Percentiles rank a stretch among this genome's conserved stretches.
Evolutionary conservation across 2,329 filamentous ascomycete species (phyloP).

Genomic region (Sporothrix pallida): DNA sequence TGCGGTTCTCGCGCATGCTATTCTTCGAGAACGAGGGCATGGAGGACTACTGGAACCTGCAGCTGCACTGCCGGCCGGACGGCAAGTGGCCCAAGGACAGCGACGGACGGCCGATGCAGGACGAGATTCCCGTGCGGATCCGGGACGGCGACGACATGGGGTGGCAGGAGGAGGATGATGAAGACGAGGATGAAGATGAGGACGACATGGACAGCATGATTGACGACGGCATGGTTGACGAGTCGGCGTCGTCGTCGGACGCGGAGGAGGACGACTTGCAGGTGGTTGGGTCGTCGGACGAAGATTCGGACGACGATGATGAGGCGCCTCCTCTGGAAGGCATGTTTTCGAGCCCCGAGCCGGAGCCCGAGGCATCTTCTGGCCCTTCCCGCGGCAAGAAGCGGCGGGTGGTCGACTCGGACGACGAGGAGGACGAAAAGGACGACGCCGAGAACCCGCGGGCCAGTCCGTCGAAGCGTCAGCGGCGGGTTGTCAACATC

Average conservation of each 20-base stretch:
- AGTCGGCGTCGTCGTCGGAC: not conserved
- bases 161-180: conserved; percentile 15
- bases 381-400: conserved; percentile 20
- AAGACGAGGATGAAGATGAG: conserved; percentile 29
- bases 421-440: conserved; percentile 31
- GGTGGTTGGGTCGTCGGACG: conserved; percentile 5
- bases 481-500: not conserved
- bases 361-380: not conserved
- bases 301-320: not conserved
- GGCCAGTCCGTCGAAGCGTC: not conserved
- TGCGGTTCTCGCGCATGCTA: conserved; percentile 36
- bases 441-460: not conserved
- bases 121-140: conserved; percentile 9
- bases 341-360: conserved; percentile 35
- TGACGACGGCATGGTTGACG: conserved; percentile 4
- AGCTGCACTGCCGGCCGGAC: not conserved
- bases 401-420: conserved; percentile 35
- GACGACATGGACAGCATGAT: conserved; percentile 30
- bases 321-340: conserved; percentile 17
- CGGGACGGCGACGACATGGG: not conserved
- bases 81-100: conserved; percentile 34
- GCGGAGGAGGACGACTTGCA: conserved; percentile 26
- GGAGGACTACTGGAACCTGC: conserved; percentile 27
- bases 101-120: conserved; percentile 29
- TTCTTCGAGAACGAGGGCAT: conserved; percentile 18